Evolutionary conservation across 2,329 filamentous ascomycete species (phyloP), one percentile per base, ranked within the genome.

Genomic region (Curvularia verruculosa): DNA sequence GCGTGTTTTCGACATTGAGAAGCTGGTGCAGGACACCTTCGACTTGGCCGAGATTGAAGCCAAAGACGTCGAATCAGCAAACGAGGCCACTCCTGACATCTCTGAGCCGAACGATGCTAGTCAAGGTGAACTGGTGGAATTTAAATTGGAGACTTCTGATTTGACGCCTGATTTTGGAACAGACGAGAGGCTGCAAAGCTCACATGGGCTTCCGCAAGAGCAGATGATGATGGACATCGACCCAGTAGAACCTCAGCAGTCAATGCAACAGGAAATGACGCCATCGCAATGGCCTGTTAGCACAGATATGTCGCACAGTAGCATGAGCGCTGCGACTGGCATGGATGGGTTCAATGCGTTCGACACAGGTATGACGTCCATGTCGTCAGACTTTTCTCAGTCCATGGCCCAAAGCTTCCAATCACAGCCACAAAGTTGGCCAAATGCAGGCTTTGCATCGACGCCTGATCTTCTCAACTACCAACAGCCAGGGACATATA

Each of bases 21-120:
- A 80, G 63, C 80, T 89, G 43, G 84, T 86, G 12, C 79, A 81
- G 51, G 78, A 85, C 50, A 86, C 86, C 3, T 87, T 86, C 66
- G 83, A 85, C 28, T 75, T 85, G 54, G 84, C 73, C 10, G 72
- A 74, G 41, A 71, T 73, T 29, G 73, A 74, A 37, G 63, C 67
- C 1, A 67, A 67, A 36, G 71, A 73, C 15, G 52, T 66, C 36
- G 70, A 73, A 47, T 52, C 62, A n/a, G 61, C 61, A 3, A 59
- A 59, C 28, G 70, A 72, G 40, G 50, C 64, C 24, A 63, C 68
- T 1, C 58, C 66, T 18, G 71, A 73, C 26, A 54, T 64, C 6
- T 55, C 62, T 1, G 72, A 75, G 24, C 52, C 65, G 10, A 64
- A 56, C 21, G 69, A 72, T 45, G 61, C 63, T n/a, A 59, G 63